These are phyloP conservation scores for Raphanus hybrid DNA, from an alignment of 441 rosid species.

Conservation along the genomic window DNA sequence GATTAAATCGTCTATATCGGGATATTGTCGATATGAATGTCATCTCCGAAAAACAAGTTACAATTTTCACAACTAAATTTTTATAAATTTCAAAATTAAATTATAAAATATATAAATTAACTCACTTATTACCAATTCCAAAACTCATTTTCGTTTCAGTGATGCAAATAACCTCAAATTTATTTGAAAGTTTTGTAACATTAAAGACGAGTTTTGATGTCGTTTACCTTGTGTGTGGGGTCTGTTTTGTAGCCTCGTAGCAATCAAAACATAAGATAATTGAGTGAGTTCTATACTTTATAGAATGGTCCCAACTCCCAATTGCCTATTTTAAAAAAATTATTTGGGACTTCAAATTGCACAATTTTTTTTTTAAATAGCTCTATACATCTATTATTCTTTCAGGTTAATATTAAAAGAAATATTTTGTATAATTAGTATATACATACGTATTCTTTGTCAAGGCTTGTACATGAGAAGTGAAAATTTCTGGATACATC, in stretches of 20 bases:
- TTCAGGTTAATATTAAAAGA: no score
- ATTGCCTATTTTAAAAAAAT: not conserved
- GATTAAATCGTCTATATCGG: not conserved
- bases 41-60: not conserved
- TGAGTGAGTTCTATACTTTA: conserved; percentile 12
- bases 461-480: not conserved
- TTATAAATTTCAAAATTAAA: not conserved
- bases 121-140: not conserved
- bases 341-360: no score
- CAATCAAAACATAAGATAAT: conserved; percentile 12
- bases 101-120: not conserved
- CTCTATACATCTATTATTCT: no score
- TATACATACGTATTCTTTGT: not conserved
- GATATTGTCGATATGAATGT: not conserved
- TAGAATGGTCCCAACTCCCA: conserved; percentile 18
- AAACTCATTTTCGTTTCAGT: not conserved
- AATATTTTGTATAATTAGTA: no score
- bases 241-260: conserved; percentile 26
- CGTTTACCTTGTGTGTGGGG: conserved; percentile 2
- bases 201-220: not conserved
- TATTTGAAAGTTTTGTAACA: not conserved
- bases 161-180: not conserved
- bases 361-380: no score
- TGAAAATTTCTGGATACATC: not conserved
- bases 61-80: not conserved